phyloP scores from a whole-genome alignment of 305 asterid genomes.

The Fraxinus latifolia region DNA sequence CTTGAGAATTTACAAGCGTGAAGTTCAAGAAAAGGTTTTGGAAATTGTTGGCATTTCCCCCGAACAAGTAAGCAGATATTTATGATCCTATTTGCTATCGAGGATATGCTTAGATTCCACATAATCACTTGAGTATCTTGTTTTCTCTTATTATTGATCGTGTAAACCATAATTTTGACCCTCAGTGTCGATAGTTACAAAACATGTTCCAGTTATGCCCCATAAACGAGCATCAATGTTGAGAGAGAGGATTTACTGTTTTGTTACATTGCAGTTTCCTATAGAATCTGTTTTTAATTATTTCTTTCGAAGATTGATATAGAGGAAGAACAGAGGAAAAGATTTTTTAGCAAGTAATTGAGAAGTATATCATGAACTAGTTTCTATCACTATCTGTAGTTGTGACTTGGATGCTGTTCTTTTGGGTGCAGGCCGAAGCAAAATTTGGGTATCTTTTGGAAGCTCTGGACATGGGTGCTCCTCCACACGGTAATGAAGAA shows the following conservation, averaged over 20 bases:
- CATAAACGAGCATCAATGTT: background rate
- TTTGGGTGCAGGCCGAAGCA: constrained; percentile 66
- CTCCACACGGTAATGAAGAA: constrained; percentile 80
- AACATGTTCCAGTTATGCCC: background rate
- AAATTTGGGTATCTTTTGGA: constrained; percentile 94
- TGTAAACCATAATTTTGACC: background rate
- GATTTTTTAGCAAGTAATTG: background rate
- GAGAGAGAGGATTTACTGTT: background rate
- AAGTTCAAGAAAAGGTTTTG: constrained; percentile 86
- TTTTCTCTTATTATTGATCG: background rate
- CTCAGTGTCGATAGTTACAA: background rate
- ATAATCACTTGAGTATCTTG: background rate
- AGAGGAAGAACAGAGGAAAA: background rate
- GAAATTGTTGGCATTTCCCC: constrained; percentile 73
- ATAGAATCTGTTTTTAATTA: background rate
- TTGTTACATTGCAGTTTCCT: background rate
- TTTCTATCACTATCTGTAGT: background rate
- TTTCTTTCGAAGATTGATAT: background rate
- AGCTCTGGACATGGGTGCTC: constrained; percentile 99
- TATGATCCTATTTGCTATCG: background rate
- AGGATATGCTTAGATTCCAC: background rate
- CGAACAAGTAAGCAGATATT: constrained; percentile 52
- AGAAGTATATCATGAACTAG: background rate
- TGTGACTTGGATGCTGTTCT: constrained; percentile 3
- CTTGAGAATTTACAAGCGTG: constrained; percentile 90